A percentile compares a stretch with the other conserved stretches of the same genome.
Evolutionary conservation across 1,284 basidiomycete species (phyloP).

Genomic region (Spongiforma sp.): DNA sequence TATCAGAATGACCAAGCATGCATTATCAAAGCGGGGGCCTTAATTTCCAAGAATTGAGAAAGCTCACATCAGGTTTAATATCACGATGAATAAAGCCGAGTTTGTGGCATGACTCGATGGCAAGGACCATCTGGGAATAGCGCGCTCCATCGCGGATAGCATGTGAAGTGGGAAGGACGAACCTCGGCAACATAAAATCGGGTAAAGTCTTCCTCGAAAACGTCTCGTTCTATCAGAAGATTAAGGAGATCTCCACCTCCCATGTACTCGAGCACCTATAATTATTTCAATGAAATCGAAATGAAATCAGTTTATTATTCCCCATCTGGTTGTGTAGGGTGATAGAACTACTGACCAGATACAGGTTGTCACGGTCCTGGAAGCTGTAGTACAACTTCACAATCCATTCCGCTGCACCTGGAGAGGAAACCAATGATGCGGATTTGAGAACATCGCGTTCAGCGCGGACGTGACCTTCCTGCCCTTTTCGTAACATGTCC

Average conservation of each 20-base stretch:
- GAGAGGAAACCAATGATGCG: constrained; percentile 72
- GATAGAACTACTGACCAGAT: constrained; percentile 73
- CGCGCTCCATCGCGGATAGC: constrained; percentile 24
- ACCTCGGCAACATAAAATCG: constrained; percentile 96
- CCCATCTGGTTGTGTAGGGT: constrained; percentile 30
- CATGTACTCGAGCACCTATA: constrained; percentile 90
- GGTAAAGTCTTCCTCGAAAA: constrained; percentile 94
- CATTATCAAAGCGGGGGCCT: constrained; percentile 36
- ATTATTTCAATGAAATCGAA: constrained; percentile 59
- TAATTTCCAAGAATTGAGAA: constrained; percentile 35
- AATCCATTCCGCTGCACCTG: constrained; percentile 87
- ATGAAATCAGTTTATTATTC: constrained; percentile 45
- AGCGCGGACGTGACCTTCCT: constrained; percentile 94
- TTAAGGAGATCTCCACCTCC: constrained; percentile 96
- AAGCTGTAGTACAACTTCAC: constrained; percentile 92
- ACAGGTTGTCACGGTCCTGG: constrained; percentile 92
- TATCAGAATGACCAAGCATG: constrained; percentile 45
- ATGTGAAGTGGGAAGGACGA: constrained; percentile 32
- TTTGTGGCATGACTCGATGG: constrained; percentile 92
- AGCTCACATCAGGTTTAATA: constrained; percentile 89
- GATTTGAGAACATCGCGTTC: constrained; percentile 89
- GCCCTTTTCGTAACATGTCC: constrained; percentile 98
- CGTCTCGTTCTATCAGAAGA: constrained; percentile 91
- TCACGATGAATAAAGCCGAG: constrained; percentile 98
- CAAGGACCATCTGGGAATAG: constrained; percentile 85